Evolutionary conservation across 352 stramenopile genomes (phyloP), one percentile per base, ranked within the genome.

Genomic region (Pythium dissotocum): DNA sequence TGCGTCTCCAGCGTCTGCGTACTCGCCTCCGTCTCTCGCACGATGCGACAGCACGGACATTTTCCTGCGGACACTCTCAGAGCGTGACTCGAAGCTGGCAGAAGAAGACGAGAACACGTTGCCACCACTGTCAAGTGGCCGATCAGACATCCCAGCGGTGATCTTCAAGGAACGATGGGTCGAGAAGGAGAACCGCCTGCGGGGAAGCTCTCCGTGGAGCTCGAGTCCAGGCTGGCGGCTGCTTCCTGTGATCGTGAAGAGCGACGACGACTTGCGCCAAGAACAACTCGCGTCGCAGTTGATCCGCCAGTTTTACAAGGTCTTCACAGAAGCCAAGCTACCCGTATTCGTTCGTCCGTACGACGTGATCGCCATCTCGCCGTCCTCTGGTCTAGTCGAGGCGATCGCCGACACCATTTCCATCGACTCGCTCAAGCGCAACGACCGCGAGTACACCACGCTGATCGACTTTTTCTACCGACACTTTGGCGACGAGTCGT

Each of bases 401-500:
- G 95, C 95, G 56, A 96, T 99, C 42, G 85, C 94, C 16, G 97
- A 99, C 81, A 97, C 97, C 21, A 97, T 99, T 61, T 99, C 97
- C 16, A 92, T 99, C 62, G 97, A 99, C 79, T 97, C 94, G 48
- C 77, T 99, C 49, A 99, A 99, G 85, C 95, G 97, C 65, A 99
- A 98, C 65, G 93, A 98, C 76, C 86, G 83, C 30, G 80, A 96
- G 57, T 98, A 90, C 73, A 90, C 83, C 63, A 94, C 87, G 61
- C 82, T 99, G 10, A 77, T 95, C 18, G 91, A 98, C 60, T 99
- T 99, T 57, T 99, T 98, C 73, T 75, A 80, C 40, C 79, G 89
- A n/a, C 95, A 98, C 75, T 99, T 98, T 65, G 91, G 87, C 8
- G 84, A 93, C 33, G 72, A 79, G 28, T 82, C 76, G 38, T 83